Percentiles rank a stretch among this genome's conserved stretches.
phyloP scores from a whole-genome alignment of 2,329 filamentous ascomycete genomes.

The Neonectria hederae region DNA sequence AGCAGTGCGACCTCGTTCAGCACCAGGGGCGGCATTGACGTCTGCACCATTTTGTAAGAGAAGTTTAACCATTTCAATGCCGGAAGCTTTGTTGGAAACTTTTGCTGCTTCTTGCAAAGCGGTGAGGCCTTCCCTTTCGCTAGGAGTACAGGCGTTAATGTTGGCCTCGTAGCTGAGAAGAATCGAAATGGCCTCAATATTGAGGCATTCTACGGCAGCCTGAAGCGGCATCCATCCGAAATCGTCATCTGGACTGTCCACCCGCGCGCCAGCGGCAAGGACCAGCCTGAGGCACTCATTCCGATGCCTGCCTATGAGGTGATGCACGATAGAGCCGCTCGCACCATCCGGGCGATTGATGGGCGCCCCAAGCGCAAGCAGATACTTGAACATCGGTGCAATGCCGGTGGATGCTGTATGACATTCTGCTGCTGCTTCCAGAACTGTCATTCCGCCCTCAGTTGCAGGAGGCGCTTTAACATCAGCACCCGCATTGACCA shows the following conservation, averaged over 20 bases:
- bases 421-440: background rate
- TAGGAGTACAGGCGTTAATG: background rate
- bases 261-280: background rate
- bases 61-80: too few species aligned
- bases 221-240: background rate
- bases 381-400: background rate
- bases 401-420: too few species aligned
- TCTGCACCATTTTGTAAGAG: too few species aligned
- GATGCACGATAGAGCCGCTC: background rate
- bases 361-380: background rate
- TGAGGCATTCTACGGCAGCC: background rate
- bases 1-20: too few species aligned
- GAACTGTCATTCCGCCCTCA: background rate
- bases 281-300: background rate
- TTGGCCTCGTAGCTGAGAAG: background rate
- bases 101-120: background rate
- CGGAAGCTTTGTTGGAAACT: background rate
- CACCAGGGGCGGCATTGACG: too few species aligned
- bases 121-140: background rate
- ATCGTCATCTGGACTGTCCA: background rate
- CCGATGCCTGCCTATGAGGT: background rate
- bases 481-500: constrained; percentile 10
- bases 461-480: constrained; percentile 1
- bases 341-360: background rate
- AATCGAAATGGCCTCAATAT: background rate